These are phyloP conservation scores for Zostera marina DNA, from an alignment of 116 monocot genomes.

Conservation along the genomic window DNA sequence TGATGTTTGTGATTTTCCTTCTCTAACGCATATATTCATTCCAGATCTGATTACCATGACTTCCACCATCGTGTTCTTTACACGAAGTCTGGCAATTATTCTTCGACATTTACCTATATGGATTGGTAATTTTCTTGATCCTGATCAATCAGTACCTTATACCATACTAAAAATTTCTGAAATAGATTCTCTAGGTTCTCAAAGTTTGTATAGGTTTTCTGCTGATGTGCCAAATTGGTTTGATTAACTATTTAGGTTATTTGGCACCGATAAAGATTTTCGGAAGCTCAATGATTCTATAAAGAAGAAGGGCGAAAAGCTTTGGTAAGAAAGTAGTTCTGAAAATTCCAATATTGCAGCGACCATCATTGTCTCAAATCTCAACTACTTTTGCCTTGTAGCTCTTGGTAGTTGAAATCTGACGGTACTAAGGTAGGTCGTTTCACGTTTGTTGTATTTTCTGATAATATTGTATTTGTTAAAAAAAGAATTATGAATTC, in stretches of 20 bases:
- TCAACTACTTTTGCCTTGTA: too few relatives aligned
- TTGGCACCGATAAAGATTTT: slow-evolving; percentile 63
- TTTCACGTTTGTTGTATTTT: too few relatives aligned
- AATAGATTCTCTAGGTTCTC: too few relatives aligned
- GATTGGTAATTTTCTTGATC: slow-evolving; percentile 39
- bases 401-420: too few relatives aligned
- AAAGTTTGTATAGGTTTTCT: background rate
- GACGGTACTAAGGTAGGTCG: too few relatives aligned
- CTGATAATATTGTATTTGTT: too few relatives aligned
- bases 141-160: background rate
- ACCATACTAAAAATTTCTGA: background rate
- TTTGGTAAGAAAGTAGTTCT: too few relatives aligned
- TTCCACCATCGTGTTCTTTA: slow-evolving; percentile 83
- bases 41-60: slow-evolving; percentile 78
- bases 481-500: too few relatives aligned
- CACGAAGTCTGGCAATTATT: slow-evolving; percentile 75
- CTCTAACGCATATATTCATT: background rate
- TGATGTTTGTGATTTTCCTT: slow-evolving; percentile 1
- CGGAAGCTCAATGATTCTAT: slow-evolving; percentile 36
- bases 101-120: slow-evolving; percentile 86
- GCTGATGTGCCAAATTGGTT: background rate
- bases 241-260: slow-evolving; percentile 29
- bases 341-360: too few relatives aligned
- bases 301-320: background rate
- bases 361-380: too few relatives aligned